Percentiles rank a stretch among this genome's conserved stretches.
These are phyloP conservation scores for Trametes meyenii DNA, from an alignment of 768 basidiomycete genomes.

Conservation along the genomic window DNA sequence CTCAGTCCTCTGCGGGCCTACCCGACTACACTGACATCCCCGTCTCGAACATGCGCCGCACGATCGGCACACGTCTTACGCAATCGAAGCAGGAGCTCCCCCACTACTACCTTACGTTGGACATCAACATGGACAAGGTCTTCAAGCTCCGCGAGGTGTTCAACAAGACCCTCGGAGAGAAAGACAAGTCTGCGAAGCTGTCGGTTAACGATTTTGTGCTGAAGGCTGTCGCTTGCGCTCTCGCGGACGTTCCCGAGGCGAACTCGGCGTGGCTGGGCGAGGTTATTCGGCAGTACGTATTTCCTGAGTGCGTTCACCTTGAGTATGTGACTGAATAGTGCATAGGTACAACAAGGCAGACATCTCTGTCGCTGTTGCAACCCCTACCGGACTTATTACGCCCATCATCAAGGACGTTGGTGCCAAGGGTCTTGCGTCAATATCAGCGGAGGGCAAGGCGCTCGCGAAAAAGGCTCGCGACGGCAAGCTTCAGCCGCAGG, in stretches of 20 bases:
- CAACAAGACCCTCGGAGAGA: constrained; percentile 84
- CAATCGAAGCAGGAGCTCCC: constrained; percentile 96
- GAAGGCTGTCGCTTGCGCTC: constrained; percentile 89
- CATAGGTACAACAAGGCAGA: constrained; percentile 93
- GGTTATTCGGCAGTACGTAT: constrained; percentile 85
- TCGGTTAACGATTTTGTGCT: constrained; percentile 98
- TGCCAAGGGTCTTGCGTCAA: constrained; percentile 87
- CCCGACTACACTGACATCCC: constrained; percentile 89
- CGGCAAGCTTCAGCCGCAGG: constrained; percentile 90
- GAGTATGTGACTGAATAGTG: constrained; percentile 2
- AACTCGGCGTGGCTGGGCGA: constrained; percentile 99
- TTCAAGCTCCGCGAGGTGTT: constrained; percentile 94
- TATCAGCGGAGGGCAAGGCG: constrained; percentile 89
- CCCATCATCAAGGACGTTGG: constrained; percentile 96
- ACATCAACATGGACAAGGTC: constrained; percentile 96
- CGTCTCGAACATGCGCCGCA: constrained; percentile 91
- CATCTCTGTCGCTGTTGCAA: constrained; percentile 96
- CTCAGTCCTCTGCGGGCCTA: constrained; percentile 53
- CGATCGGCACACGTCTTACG: constrained; percentile 85
- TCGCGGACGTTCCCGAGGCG: constrained; percentile 94
- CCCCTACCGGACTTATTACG: constrained; percentile 93
- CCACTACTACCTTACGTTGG: constrained; percentile 95
- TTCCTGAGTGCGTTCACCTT: background rate
- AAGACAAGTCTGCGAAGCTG: constrained; percentile 90
- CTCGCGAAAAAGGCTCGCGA: constrained; percentile 96